Conservation (phyloP, 306 rosid genomes). For the Quercus gilva region DNA sequence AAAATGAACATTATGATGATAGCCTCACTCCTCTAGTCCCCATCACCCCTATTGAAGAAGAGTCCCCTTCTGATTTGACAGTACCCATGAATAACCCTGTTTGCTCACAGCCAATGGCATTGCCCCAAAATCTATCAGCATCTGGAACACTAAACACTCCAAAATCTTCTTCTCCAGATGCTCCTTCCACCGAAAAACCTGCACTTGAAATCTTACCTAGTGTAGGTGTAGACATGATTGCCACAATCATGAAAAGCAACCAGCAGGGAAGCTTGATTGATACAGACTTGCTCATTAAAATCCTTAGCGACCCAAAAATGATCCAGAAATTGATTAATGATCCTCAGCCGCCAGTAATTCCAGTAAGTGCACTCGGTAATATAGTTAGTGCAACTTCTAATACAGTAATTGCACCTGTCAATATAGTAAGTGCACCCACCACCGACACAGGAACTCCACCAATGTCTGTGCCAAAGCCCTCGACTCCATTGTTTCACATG, state of each 20-base stretch:
- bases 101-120: constrained; percentile 14
- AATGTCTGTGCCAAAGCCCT: constrained; percentile 13
- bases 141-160: constrained; percentile 9
- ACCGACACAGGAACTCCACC: constrained; percentile 17
- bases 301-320: constrained; percentile 60
- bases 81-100: constrained; percentile 11
- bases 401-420: constrained; percentile 24
- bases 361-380: constrained; percentile 19
- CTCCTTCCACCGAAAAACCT: constrained; percentile 18
- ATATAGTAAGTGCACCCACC: not conserved
- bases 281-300: constrained; percentile 50
- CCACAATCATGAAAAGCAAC: constrained; percentile 38
- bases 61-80: constrained; percentile 17
- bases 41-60: constrained; percentile 55
- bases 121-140: constrained; percentile 6
- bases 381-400: not conserved
- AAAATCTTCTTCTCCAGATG: constrained; percentile 3
- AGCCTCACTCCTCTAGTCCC: constrained; percentile 52
- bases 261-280: constrained; percentile 59
- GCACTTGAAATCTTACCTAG: constrained; percentile 19
- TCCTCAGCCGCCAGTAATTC: constrained; percentile 6
- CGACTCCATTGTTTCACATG: constrained; percentile 13
- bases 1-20: constrained; percentile 46
- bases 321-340: constrained; percentile 45
- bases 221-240: constrained; percentile 32